Evolutionary conservation across 148 eudicot species (phyloP).

Genomic region (Fagopyrum homotropicum): DNA sequence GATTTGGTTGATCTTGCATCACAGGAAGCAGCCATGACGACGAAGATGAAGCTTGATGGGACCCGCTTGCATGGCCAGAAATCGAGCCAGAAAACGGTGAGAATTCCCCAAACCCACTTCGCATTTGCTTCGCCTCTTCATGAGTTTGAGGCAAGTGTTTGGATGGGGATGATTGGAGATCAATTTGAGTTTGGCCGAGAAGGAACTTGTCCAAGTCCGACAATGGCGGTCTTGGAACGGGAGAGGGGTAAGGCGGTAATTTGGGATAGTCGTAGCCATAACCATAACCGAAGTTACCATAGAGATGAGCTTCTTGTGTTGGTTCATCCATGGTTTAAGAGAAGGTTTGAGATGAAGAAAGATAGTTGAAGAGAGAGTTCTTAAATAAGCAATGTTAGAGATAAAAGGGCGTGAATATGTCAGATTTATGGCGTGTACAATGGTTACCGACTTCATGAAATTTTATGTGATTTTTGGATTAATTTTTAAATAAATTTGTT

Average conservation of each 20-base stretch:
- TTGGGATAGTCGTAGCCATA: background rate
- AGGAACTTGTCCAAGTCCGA: slow-evolving; percentile 7
- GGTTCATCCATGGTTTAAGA: background rate
- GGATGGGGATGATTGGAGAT: background rate
- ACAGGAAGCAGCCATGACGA: slow-evolving; percentile 4
- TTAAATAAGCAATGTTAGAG: background rate
- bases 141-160: background rate
- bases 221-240: background rate
- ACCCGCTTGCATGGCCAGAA: slow-evolving; percentile 7
- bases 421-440: slow-evolving; percentile 9
- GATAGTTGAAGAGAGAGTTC: background rate
- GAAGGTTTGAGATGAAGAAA: background rate
- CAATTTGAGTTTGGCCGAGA: background rate
- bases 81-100: background rate
- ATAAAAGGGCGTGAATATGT: slow-evolving; percentile 5
- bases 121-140: background rate
- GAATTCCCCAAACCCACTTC: background rate
- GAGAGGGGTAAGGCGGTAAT: slow-evolving; percentile 6
- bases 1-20: background rate
- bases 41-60: background rate
- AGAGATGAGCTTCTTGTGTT: background rate
- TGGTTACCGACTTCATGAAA: background rate
- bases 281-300: background rate
- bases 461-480: background rate
- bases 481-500: background rate